A percentile compares a stretch with the other conserved stretches of the same genome.
phyloP scores from a whole-genome alignment of 768 basidiomycete species.

The Russula abietina region DNA sequence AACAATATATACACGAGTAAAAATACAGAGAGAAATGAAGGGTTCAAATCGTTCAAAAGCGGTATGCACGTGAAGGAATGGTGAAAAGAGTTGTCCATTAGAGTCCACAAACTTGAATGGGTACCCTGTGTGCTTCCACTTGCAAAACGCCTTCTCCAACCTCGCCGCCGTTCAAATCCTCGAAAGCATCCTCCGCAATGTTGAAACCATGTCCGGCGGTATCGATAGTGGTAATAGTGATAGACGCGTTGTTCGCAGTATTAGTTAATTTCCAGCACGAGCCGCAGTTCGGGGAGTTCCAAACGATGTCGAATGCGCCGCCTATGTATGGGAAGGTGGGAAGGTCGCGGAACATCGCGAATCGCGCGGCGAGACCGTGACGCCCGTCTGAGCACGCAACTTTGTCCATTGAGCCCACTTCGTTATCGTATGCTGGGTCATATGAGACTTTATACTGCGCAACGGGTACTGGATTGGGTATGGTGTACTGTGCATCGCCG shows the following conservation, averaged over 20 bases:
- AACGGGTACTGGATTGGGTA: background rate
- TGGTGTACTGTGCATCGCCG: background rate
- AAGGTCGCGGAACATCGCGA: conserved; percentile 44
- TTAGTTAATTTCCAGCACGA: conserved; percentile 56
- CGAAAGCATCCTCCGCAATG: conserved; percentile 32
- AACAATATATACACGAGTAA: background rate
- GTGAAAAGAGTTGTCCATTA: background rate
- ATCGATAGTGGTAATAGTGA: conserved; percentile 51
- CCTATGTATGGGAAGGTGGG: conserved; percentile 58
- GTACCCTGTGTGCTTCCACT: conserved; percentile 29
- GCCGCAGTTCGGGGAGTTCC: conserved; percentile 49
- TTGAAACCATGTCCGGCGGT: conserved; percentile 38
- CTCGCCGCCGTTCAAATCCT: conserved; percentile 30
- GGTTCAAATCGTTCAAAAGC: background rate
- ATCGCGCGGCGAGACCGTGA: conserved; percentile 45
- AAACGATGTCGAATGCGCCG: conserved; percentile 46
- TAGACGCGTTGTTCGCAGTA: conserved; percentile 33
- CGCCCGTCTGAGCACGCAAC: conserved; percentile 49
- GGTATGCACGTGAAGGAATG: background rate
- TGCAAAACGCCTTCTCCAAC: conserved; percentile 28
- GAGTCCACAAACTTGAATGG: conserved; percentile 26
- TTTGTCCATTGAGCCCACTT: conserved; percentile 34
- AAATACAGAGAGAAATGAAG: background rate
- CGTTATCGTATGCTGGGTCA: conserved; percentile 48
- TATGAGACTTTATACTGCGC: conserved; percentile 28